These are phyloP conservation scores for Odontarrhena argentea DNA, from an alignment of 345 rosid species.

Conservation along the genomic window DNA sequence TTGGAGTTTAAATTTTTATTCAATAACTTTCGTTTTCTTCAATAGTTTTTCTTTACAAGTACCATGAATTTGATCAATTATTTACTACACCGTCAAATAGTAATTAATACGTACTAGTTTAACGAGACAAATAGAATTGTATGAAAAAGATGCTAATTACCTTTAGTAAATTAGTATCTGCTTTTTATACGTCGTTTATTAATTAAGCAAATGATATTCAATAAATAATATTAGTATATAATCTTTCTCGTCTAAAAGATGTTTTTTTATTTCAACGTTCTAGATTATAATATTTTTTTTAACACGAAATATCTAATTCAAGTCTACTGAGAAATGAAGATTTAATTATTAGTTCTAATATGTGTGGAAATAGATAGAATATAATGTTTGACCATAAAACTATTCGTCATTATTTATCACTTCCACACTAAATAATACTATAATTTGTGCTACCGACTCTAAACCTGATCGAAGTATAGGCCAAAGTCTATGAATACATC, in stretches of 20 bases:
- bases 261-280: no score
- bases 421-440: neutral
- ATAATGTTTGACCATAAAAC: no score
- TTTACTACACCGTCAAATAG: conserved; percentile 21
- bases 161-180: neutral
- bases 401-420: no score
- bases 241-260: no score
- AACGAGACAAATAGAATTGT: conserved; percentile 16
- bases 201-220: neutral
- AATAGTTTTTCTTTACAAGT: conserved; percentile 10
- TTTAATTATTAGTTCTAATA: no score
- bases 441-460: neutral
- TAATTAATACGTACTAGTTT: conserved; percentile 16
- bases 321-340: no score
- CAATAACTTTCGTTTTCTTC: conserved; percentile 11
- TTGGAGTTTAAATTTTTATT: neutral
- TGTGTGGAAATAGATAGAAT: no score
- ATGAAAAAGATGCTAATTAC: neutral
- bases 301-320: no score
- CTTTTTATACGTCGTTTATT: neutral
- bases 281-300: no score
- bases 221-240: neutral
- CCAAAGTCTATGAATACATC: conserved; percentile 12
- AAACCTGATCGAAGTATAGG: conserved; percentile 12
- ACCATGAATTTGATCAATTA: conserved; percentile 23